Evolutionary conservation across 768 basidiomycete genomes (phyloP).

Genomic region (Mycena belliarum): DNA sequence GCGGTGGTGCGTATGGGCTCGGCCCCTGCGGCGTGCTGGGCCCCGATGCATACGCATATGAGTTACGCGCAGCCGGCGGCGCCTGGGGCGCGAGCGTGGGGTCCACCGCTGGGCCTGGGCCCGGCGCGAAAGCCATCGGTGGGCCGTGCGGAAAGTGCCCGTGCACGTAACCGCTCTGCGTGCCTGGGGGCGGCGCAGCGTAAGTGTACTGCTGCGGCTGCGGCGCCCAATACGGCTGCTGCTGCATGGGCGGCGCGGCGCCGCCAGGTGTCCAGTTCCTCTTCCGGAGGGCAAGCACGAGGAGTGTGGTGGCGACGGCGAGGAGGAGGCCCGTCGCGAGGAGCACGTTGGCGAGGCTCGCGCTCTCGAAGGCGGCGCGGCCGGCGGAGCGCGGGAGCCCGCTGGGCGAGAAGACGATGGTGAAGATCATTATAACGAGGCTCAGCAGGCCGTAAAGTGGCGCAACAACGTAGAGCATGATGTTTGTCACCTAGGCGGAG

Average conservation of each 20-base stretch:
- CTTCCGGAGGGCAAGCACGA: background rate
- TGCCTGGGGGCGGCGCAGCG: conserved; percentile 3
- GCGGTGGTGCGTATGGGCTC: background rate
- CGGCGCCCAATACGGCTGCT: conserved; percentile 5
- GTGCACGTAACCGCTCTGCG: no score
- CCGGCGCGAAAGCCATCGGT: no score
- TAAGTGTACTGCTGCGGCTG: conserved; percentile 15
- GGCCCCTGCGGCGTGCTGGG: no score
- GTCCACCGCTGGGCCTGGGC: no score
- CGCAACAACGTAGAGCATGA: conserved; percentile 9
- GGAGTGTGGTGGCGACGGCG: conserved; percentile 4
- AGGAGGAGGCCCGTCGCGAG: background rate
- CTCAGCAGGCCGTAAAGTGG: conserved; percentile 8
- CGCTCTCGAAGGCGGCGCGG: background rate
- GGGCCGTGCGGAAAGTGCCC: background rate
- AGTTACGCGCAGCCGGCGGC: no score
- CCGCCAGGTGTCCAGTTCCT: conserved; percentile 3
- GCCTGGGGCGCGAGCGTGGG: no score
- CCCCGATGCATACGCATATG: no score
- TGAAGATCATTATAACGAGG: conserved; percentile 16
- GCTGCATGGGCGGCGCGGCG: background rate
- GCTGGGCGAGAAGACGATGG: conserved; percentile 16
- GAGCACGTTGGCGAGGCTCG: conserved; percentile 8
- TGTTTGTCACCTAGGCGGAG: conserved; percentile 6
- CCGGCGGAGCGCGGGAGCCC: background rate